These are phyloP conservation scores for Phytophthora brassicae DNA, from an alignment of 352 stramenopile genomes.

Conservation along the genomic window DNA sequence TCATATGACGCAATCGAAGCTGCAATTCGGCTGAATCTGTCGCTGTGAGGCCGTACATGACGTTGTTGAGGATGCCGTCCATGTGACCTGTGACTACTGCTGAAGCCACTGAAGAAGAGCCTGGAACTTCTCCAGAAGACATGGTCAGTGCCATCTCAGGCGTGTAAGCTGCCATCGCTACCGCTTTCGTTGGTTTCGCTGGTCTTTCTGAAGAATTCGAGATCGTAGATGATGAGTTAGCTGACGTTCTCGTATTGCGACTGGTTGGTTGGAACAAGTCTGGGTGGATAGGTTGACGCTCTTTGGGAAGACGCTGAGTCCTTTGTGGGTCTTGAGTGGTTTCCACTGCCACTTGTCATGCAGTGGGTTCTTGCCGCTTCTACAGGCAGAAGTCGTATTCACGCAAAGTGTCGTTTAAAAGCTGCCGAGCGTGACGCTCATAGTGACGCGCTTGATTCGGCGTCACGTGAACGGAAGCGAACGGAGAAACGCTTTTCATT, in stretches of 20 bases:
- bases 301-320: slow-evolving; percentile 37
- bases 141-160: slow-evolving; percentile 9
- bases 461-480: slow-evolving; percentile 24
- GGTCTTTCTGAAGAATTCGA: slow-evolving; percentile 7
- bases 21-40: slow-evolving; percentile 32
- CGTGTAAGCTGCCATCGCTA: slow-evolving; percentile 33
- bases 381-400: slow-evolving; percentile 18
- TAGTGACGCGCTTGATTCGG: slow-evolving; percentile 15
- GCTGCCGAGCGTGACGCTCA: slow-evolving; percentile 21
- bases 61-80: slow-evolving; percentile 32
- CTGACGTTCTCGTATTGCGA: slow-evolving; percentile 3
- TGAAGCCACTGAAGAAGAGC: slow-evolving; percentile 16
- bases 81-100: slow-evolving; percentile 32
- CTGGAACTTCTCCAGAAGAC: slow-evolving; percentile 8
- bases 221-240: slow-evolving; percentile 2
- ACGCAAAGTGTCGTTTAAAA: slow-evolving; percentile 30
- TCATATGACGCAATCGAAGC: slow-evolving; percentile 33
- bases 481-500: slow-evolving; percentile 29
- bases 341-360: slow-evolving; percentile 41
- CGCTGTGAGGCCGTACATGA: slow-evolving; percentile 40
- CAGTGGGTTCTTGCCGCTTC: slow-evolving; percentile 20
- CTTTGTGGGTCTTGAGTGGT: slow-evolving; percentile 25
- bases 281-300: slow-evolving; percentile 30
- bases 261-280: slow-evolving; percentile 4
- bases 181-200: slow-evolving; percentile 16